phyloP scores from a whole-genome alignment of 179 eudicot genomes.

The Spinacia oleracea region DNA sequence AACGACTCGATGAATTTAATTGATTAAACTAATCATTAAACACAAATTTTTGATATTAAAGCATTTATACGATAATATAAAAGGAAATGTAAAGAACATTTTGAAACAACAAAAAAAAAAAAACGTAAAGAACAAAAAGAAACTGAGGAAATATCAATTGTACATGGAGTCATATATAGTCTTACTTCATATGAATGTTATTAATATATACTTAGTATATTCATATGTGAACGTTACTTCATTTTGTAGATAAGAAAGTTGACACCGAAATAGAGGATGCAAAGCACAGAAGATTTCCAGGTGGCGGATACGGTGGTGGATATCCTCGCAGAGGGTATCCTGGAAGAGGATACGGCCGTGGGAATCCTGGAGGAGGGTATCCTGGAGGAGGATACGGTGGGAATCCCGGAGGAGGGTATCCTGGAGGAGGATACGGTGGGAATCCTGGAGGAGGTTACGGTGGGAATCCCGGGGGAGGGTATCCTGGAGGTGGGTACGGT shows the following conservation, averaged over 20 bases:
- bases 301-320: conserved; percentile 3
- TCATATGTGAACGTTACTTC: not conserved
- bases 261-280: conserved; percentile 12
- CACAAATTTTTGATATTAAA: too few relatives aligned
- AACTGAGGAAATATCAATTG: too few relatives aligned
- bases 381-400: not conserved
- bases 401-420: conserved; percentile 18
- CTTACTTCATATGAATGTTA: too few relatives aligned
- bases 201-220: too few relatives aligned
- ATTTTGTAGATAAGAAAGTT: not conserved
- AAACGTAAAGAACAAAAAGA: too few relatives aligned
- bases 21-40: too few relatives aligned
- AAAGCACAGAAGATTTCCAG: conserved; percentile 6
- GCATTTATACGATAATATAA: too few relatives aligned
- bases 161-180: too few relatives aligned
- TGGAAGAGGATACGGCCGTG: conserved; percentile 3
- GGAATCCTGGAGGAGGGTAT: not conserved
- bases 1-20: too few relatives aligned
- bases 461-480: conserved; percentile 17
- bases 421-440: not conserved
- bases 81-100: too few relatives aligned
- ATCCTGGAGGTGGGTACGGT: conserved; percentile 2
- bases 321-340: conserved; percentile 16
- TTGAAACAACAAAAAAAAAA: too few relatives aligned
- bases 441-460: conserved; percentile 11